A percentile compares a stretch with the other conserved stretches of the same genome.
phyloP scores from a whole-genome alignment of 805 yeast species.

The Hanseniaspora osmophila region DNA sequence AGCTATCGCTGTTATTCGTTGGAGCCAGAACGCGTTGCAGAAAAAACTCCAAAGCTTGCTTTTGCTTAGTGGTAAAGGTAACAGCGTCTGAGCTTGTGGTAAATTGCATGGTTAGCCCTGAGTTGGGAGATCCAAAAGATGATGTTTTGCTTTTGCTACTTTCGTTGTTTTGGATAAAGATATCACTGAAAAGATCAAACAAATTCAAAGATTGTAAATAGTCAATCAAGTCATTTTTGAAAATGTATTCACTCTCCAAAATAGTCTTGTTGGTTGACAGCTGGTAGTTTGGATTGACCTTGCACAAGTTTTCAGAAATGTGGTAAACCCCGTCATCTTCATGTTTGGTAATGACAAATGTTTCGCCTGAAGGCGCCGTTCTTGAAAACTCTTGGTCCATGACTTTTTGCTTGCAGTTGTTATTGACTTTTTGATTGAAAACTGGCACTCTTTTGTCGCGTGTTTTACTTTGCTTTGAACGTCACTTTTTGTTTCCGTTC shows the following conservation, averaged over 20 bases:
- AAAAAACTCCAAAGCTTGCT: slow-evolving; percentile 19
- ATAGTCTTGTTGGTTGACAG: not conserved
- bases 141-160: not conserved
- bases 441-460: too few species aligned
- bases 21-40: slow-evolving; percentile 20
- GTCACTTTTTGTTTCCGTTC: too few species aligned
- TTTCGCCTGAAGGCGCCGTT: not conserved
- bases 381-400: not conserved
- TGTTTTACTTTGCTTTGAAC: too few species aligned
- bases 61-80: slow-evolving; percentile 11
- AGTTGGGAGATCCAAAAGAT: slow-evolving; percentile 9
- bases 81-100: slow-evolving; percentile 5
- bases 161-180: not conserved
- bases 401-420: not conserved
- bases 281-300: not conserved
- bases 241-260: not conserved
- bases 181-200: not conserved
- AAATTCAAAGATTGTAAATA: not conserved
- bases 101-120: slow-evolving; percentile 7
- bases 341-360: not conserved
- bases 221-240: not conserved
- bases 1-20: slow-evolving; percentile 7
- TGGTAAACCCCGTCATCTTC: not conserved
- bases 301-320: not conserved
- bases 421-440: too few species aligned